Base-by-base conservation (phyloP, 495 filamentous ascomycete genomes). In the Hypoxylon crocopeplum region DNA sequence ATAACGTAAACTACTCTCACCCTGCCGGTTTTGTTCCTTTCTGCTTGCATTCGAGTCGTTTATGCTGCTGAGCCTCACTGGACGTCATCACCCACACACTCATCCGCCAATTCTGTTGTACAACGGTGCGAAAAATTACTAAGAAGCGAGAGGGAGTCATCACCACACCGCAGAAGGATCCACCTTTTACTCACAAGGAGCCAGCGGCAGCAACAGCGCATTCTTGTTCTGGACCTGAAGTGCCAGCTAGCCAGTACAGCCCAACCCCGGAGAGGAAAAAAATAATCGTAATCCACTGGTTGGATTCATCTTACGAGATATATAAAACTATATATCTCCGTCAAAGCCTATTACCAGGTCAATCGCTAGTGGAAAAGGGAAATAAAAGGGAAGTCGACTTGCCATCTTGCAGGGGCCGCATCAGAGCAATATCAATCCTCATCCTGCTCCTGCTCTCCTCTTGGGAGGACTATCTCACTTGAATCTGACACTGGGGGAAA, bases 401-500 rank as follows among this genome's bases (percentile, higher is more conserved):
- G 27, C 55, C 55, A 38, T 4, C 24, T 27, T 27, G 24, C 24
- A 27, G 24, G 50, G 55, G 55, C 48, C 30, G 44, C 47, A 56
- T 42, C 61, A 56, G 24, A 59, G 45, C 61, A 64, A 64, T 64
- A 64, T 59, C 50, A 56, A 59, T 54, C 49, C 48, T 54, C 41
- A 24, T 54, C 40, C 47, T 40, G 45, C 45, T 48, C 44, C 36
- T 54, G 25, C 20, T 36, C 34, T 55, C 38, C 47, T 50, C 37
- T 45, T 49, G 53, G 57, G 24, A 55, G 53, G 20, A 50, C 55
- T 58, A 59, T 63, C 56, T 62, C 45, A 61, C 60, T 66, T 58
- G 46, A 24, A 62, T 62, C 64, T 67, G 47, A 70, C 64, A 50
- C 68, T 51, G 59, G 53, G 65, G 61, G 37, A 52, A 65, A 53